Conservation (phyloP, 495 filamentous ascomycete genomes). For the Daldinia caldariorum region DNA sequence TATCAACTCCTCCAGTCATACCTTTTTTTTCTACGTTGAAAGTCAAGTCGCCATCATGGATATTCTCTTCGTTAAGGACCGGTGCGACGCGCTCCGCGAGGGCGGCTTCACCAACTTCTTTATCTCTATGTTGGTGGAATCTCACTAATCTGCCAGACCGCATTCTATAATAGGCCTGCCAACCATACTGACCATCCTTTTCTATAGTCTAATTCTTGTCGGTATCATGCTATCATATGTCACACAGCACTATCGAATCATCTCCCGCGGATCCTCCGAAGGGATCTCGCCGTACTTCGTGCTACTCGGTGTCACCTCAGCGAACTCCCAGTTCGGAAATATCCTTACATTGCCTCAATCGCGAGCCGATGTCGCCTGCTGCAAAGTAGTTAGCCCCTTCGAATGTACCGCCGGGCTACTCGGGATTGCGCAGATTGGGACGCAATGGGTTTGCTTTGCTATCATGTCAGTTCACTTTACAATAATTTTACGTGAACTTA, state of each 20-base stretch:
- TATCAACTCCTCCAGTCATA: not conserved
- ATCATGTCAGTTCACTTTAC: conserved; percentile 74
- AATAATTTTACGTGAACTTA: not conserved
- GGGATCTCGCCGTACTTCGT: conserved; percentile 95
- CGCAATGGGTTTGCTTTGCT: conserved; percentile 91
- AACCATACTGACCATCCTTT: conserved; percentile 18
- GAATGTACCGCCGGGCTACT: conserved; percentile 86
- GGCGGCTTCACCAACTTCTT: conserved; percentile 68
- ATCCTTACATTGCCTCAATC: conserved; percentile 85
- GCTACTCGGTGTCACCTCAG: conserved; percentile 87
- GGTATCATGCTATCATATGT: conserved; percentile 95
- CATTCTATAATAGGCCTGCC: not conserved
- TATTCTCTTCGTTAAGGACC: conserved; percentile 46
- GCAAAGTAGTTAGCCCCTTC: conserved; percentile 77
- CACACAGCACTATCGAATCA: conserved; percentile 93
- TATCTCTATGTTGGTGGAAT: conserved; percentile 65
- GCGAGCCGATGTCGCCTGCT: conserved; percentile 82
- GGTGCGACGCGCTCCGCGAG: conserved; percentile 62
- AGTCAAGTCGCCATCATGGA: conserved; percentile 47
- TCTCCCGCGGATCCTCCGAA: conserved; percentile 85
- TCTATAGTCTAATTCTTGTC: conserved; percentile 79
- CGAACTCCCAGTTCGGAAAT: conserved; percentile 87
- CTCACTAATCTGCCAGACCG: not conserved
- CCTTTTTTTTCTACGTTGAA: not conserved
- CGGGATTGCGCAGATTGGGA: conserved; percentile 87